Evolutionary conservation across 2,329 filamentous ascomycete species (phyloP), one percentile per base, ranked within the genome.

Genomic region (Polytolypa hystricis): DNA sequence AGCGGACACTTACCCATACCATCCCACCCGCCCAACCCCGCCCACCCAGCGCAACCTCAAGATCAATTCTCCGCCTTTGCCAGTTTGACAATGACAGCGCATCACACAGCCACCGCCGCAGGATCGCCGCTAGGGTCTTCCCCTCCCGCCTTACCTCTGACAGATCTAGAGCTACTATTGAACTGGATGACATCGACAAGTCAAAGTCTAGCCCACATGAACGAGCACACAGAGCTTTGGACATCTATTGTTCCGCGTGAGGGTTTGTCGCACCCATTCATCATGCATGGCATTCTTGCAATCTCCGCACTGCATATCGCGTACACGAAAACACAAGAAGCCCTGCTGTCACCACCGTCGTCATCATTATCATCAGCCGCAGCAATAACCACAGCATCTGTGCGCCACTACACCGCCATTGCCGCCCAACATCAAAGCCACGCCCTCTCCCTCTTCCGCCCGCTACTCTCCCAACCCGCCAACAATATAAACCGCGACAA

Each of bases 211-310:
- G 44, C 54, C 4, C 46, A 46, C 9, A 46, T 52, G 18, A 28
- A 26, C 8, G 19, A 39, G 7, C 50, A 50, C 15, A 49, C 55
- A 37, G 16, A 25, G 4, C 42, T 58, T 10, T 58, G 57, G 55
- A 54, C 57, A 40, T 49, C 44, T 6, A 44, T 44, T 12, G 47
- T 60, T 21, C 54, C 54, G 2, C 46, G 47, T 18, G 47, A 58
- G 26, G 51, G 55, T 8, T 48, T 57, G 36, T 42, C 40, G 9
- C 48, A 53, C 25, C 46, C 52, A 11, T 49, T 49, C 25, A 41
- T 60, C 4, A 53, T 55, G 40, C 55, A 59, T 41, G 55, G 54
- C 3, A 49, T 60, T n/a, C 44, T 59, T 8, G 55, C 57, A 1
- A 39, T 60, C 4, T 57, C 57, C 1, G 54, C 56, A 4, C 46